Evolutionary conservation across 2,329 filamentous ascomycete species (phyloP).

Genomic region (Madurella mycetomatis): DNA sequence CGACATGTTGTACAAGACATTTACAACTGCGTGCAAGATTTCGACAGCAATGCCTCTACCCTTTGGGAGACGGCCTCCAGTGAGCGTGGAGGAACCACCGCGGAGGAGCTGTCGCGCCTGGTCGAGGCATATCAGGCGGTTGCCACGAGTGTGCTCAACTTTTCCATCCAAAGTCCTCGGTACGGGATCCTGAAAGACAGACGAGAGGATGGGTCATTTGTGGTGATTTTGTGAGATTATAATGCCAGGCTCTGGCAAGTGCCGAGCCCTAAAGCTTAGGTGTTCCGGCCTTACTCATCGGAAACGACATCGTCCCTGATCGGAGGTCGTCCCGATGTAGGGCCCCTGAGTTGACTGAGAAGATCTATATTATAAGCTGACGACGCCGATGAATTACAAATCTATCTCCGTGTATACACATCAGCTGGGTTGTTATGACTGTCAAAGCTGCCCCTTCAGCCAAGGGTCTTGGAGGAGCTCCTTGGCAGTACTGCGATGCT

Average conservation of each 20-base stretch:
- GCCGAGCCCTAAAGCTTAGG: too few species aligned
- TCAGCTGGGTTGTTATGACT: too few species aligned
- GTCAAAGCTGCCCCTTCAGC: background rate
- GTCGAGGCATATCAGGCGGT: constrained; percentile 16
- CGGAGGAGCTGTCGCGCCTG: background rate
- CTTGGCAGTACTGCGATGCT: background rate
- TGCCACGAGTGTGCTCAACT: constrained; percentile 15
- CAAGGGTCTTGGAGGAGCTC: constrained; percentile 5
- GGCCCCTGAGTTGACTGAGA: too few species aligned
- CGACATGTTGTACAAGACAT: constrained; percentile 1
- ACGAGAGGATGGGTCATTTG: constrained; percentile 20
- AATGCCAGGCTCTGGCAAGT: too few species aligned
- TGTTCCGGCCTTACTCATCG: too few species aligned
- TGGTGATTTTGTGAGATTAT: background rate
- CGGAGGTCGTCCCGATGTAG: too few species aligned
- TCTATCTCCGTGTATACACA: too few species aligned
- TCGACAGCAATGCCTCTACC: constrained; percentile 4
- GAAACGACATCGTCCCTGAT: too few species aligned
- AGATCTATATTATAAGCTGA: too few species aligned
- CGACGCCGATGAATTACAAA: too few species aligned
- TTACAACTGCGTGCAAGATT: background rate
- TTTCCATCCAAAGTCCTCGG: constrained; percentile 19
- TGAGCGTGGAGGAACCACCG: background rate
- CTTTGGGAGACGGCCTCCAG: background rate
- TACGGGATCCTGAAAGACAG: constrained; percentile 16